phyloP scores from a whole-genome alignment of 2,329 filamentous ascomycete genomes.

The Colletotrichum sp. region DNA sequence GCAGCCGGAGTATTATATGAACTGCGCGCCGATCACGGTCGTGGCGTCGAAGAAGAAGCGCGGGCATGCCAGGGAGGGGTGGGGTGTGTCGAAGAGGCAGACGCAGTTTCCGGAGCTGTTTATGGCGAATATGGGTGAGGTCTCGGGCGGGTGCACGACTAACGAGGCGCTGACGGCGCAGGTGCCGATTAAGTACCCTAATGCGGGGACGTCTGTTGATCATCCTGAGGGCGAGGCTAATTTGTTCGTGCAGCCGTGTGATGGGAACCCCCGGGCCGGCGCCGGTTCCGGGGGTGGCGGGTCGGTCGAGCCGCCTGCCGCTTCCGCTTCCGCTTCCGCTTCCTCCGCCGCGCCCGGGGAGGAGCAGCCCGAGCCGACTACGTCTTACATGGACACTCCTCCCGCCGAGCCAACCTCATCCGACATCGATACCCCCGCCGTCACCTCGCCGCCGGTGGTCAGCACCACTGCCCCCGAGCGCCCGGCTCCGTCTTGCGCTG shows the following conservation, averaged over 20 bases:
- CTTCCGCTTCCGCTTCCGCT: background rate
- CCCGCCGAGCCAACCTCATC: background rate
- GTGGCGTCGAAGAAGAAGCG: background rate
- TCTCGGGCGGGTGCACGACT: slow-evolving; percentile 7
- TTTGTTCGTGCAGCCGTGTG: slow-evolving; percentile 6
- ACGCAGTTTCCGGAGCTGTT: slow-evolving; percentile 9
- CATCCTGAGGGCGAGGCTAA: slow-evolving; percentile 5
- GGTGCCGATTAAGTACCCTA: background rate
- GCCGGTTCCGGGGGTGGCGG: background rate
- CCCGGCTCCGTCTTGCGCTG: background rate
- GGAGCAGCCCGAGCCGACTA: background rate
- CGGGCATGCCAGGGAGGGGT: background rate
- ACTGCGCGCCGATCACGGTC: slow-evolving; percentile 15
- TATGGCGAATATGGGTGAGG: slow-evolving; percentile 13
- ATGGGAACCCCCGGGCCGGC: slow-evolving; percentile 1
- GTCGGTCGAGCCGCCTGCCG: background rate
- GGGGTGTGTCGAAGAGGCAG: background rate
- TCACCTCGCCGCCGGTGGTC: background rate
- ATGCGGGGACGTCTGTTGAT: background rate
- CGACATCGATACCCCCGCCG: background rate
- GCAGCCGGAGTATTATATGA: slow-evolving; percentile 17
- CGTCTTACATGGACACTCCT: background rate
- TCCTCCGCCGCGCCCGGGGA: background rate
- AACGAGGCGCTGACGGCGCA: slow-evolving; percentile 6
- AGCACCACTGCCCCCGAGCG: background rate